Evolutionary conservation across 768 basidiomycete genomes (phyloP), one percentile per base, ranked within the genome.

Genomic region (Suillus variegatus): DNA sequence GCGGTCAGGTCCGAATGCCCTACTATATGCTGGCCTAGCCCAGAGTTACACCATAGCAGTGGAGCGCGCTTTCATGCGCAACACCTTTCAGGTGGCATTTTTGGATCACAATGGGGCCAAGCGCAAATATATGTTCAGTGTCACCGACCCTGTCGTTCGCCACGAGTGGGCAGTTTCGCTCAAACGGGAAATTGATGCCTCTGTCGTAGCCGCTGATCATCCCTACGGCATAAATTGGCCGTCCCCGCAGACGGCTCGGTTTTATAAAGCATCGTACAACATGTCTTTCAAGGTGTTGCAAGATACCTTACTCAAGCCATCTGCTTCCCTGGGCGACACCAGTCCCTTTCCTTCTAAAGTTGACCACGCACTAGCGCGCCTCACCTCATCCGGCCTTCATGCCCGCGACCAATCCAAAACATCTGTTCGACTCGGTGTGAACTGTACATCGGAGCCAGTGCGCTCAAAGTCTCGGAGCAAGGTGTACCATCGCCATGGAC

Each of bases 81-180:
- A 98, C 74, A 97, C 96, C 0, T 96, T 99, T 84, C 94, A 97
- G 75, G 78, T 98, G 41, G 89, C 94, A 2, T 98, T 99, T 79
- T 67, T 82, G 46, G 88, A 88, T 69, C 86, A 90, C 67, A 73
- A 81, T 40, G 87, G 88, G 38, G 65, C 80, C 62, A 92, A 91
- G 76, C 86, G 95, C 69, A 88, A 90, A 72, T 99, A 99, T 79
- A 95, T 97, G 89, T 98, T 97, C 82, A 95, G 93, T 67, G 88
- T 97, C 51, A 87, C 91, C 60, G 93, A 95, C 71, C 84, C 90
- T 1, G 81, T 91, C 46, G 84, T 92, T 20, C 87, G 89, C 22
- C 85, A 90, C 66, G 86, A 89, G 66, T 94, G 92, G 92, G 83
- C 83, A 0, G 83, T 85, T 5, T 88, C 86, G 35, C 77, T 94